phyloP scores from a whole-genome alignment of 208 protist genomes.

The Herpetomonas tarakana region DNA sequence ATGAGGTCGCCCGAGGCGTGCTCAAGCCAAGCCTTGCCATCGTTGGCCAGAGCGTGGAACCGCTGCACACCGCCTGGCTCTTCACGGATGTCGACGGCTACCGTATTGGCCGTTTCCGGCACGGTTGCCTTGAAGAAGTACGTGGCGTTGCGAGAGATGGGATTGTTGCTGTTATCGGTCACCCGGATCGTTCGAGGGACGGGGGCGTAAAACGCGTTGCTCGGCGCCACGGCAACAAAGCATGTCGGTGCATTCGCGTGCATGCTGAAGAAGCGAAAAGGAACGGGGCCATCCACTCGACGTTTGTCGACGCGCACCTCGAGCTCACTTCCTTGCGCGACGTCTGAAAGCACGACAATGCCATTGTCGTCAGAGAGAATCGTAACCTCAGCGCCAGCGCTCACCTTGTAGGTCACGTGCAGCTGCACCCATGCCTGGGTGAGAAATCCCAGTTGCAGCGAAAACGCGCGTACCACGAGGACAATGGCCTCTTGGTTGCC shows the following conservation, averaged over 20 bases:
- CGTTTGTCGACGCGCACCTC: conserved; percentile 53
- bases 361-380: conserved; percentile 48
- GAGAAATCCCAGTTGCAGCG: conserved; percentile 22
- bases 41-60: conserved; percentile 6
- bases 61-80: not conserved
- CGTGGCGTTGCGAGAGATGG: conserved; percentile 5
- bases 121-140: conserved; percentile 60
- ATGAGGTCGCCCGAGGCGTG: conserved; percentile 22
- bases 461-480: conserved; percentile 51
- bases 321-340: conserved; percentile 47
- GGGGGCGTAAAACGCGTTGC: conserved; percentile 44
- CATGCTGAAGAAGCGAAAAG: conserved; percentile 80
- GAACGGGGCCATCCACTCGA: conserved; percentile 45
- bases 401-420: conserved; percentile 51
- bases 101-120: conserved; percentile 25
- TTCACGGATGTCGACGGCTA: conserved; percentile 1
- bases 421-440: conserved; percentile 48
- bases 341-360: conserved; percentile 44
- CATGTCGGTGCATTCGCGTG: conserved; percentile 68
- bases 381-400: conserved; percentile 23
- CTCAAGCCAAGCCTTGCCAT: conserved; percentile 6
- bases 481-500: conserved; percentile 44
- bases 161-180: not conserved
- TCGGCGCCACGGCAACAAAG: conserved; percentile 47
- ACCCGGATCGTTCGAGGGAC: conserved; percentile 31